phyloP scores from a whole-genome alignment of 768 basidiomycete genomes.

The Lentinula lateritia region DNA sequence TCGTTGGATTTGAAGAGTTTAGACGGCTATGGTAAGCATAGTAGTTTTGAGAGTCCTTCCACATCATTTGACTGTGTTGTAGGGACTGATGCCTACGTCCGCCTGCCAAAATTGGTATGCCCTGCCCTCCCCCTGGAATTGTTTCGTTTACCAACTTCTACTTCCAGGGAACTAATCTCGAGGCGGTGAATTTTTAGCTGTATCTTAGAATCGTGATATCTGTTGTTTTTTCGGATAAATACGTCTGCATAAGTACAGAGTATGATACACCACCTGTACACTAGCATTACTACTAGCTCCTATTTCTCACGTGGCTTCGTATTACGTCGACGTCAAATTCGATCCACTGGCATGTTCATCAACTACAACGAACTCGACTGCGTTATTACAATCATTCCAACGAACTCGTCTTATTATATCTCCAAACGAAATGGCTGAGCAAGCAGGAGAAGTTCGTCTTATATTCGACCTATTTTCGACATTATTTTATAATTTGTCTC shows the following conservation, averaged over 20 bases:
- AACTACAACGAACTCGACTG: background rate
- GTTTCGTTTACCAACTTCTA: background rate
- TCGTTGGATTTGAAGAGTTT: slow-evolving; percentile 72
- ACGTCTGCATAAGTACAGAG: background rate
- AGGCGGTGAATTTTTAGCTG: slow-evolving; percentile 71
- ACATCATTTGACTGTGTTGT: background rate
- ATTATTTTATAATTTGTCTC: slow-evolving; percentile 19
- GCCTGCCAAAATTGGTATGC: slow-evolving; percentile 74
- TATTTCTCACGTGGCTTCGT: background rate
- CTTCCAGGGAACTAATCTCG: slow-evolving; percentile 73
- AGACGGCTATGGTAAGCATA: slow-evolving; percentile 73
- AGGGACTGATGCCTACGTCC: slow-evolving; percentile 82
- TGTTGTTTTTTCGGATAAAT: background rate
- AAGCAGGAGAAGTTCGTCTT: slow-evolving; percentile 35
- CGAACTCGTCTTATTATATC: background rate
- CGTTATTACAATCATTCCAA: background rate
- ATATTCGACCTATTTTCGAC: slow-evolving; percentile 17
- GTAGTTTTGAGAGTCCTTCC: background rate
- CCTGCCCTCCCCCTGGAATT: background rate
- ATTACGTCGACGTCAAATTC: background rate
- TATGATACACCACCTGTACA: too few species aligned
- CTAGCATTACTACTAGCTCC: background rate
- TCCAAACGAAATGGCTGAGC: slow-evolving; percentile 25
- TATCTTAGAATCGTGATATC: background rate
- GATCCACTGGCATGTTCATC: background rate